A percentile compares a stretch with the other conserved stretches of the same genome.
Evolutionary conservation across 2,329 filamentous ascomycete genomes (phyloP).

Genomic region (Leptosphaerulina australis): DNA sequence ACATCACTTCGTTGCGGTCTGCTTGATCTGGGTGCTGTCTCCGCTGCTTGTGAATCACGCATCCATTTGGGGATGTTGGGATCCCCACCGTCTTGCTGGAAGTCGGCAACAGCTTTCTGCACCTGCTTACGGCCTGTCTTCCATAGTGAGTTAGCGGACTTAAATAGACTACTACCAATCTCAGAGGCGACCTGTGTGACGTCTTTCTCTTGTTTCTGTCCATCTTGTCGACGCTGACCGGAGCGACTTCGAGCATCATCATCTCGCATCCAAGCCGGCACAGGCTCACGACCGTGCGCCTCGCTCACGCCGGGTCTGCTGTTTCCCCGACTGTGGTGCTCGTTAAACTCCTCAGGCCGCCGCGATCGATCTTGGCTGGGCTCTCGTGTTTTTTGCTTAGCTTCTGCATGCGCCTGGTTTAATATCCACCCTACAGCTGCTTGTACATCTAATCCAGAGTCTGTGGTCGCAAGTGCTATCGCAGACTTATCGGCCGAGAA

Average conservation of each 20-base stretch:
- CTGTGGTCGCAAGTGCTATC: slow-evolving; percentile 78
- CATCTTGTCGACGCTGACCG: slow-evolving; percentile 58
- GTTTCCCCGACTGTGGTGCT: slow-evolving; percentile 32
- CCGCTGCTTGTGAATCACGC: slow-evolving; percentile 67
- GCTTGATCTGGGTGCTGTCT: slow-evolving; percentile 31
- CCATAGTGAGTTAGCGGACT: slow-evolving; percentile 94
- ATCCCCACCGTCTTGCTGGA: slow-evolving; percentile 72
- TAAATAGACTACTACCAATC: slow-evolving; percentile 82
- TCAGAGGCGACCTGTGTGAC: slow-evolving; percentile 81
- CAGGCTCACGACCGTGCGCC: slow-evolving; percentile 41
- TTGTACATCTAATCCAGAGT: slow-evolving; percentile 79
- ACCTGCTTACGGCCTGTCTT: slow-evolving; percentile 92
- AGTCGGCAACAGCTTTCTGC: slow-evolving; percentile 88
- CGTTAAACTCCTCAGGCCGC: slow-evolving; percentile 33
- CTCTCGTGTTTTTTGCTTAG: slow-evolving; percentile 69
- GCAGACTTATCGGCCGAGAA: slow-evolving; percentile 86
- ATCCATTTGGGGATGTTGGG: slow-evolving; percentile 93
- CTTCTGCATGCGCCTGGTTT: slow-evolving; percentile 86
- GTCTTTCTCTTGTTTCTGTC: slow-evolving; percentile 68
- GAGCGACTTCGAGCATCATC: slow-evolving; percentile 59
- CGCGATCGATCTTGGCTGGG: slow-evolving; percentile 38
- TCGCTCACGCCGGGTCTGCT: slow-evolving; percentile 41
- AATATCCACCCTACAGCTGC: slow-evolving; percentile 87
- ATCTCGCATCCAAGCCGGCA: slow-evolving; percentile 69
- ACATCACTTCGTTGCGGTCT: slow-evolving; percentile 31